Evolutionary conservation across 83 land plant species (phyloP), one percentile per base, ranked within the genome.

Genomic region (Picea abies): DNA sequence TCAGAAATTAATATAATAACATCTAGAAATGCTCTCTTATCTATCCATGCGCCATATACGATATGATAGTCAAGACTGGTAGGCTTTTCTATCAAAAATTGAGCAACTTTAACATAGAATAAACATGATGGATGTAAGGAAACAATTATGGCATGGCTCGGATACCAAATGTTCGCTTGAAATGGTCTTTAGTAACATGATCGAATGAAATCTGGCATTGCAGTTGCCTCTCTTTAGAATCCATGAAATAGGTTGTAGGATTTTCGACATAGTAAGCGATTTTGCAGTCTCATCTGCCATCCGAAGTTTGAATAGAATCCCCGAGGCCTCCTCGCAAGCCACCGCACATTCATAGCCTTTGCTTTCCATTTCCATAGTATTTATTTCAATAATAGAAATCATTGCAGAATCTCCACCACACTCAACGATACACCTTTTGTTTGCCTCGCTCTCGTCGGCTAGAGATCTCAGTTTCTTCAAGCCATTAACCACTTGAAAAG

Each of bases 301-400:
- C 0, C 19, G 81, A 49, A 88, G 66, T 16, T 82, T 64, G 25
- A 56, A 20, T 5, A 93, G 87, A 49, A 87, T 80, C 23, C 80
- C 79, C 37, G 90, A 78, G 20, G 92, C 88, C 65, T 93, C 92
- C 15, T 91, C 90, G 47, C 83, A 66, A 0, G 67, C 61, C n/a
- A 44, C 44, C 72, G 39, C 52, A 22, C n/a, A 16, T 6, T 72
- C 76, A 3, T 41, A 72, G 2, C 76, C 22, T 1, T 4, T 10
- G 16, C n/a, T 47, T 7, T 52, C 63, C 44, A 17, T 82, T 41
- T 67, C 23, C 62, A 9, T 29, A 60, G 10, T 60, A 25, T 25
- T 58, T 0, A 4, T 63, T 44, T 75, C 58, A 0, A 84, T 29
- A 2, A 81, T 11, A 2, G 61, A 44, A 7, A 70, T 32, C 64